These are phyloP conservation scores for Tilletia horrida DNA, from an alignment of 1,284 basidiomycete species.

Conservation along the genomic window DNA sequence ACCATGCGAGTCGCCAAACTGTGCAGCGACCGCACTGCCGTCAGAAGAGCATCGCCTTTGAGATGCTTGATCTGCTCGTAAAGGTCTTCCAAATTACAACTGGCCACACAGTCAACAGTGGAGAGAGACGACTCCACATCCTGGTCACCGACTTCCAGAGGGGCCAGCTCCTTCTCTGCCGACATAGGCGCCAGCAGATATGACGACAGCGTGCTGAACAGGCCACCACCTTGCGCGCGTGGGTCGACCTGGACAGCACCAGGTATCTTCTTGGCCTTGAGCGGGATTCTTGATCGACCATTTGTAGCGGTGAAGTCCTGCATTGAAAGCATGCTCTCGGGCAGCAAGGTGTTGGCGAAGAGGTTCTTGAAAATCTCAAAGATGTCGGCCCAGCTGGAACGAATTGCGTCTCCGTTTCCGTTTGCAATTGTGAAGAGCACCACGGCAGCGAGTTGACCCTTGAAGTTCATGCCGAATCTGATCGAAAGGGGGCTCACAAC, in stretches of 20 bases:
- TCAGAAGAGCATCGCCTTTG: conserved; percentile 63
- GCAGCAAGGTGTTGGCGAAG: conserved; percentile 83
- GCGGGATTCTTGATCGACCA: conserved; percentile 28
- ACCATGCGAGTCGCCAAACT: conserved; percentile 80
- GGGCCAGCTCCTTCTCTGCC: conserved; percentile 65
- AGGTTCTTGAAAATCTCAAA: conserved; percentile 98
- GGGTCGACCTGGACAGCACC: conserved; percentile 80
- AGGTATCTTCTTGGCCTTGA: conserved; percentile 60
- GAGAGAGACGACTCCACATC: conserved; percentile 92
- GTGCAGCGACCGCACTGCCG: conserved; percentile 80
- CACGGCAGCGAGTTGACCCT: conserved; percentile 92
- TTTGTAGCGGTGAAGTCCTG: conserved; percentile 72
- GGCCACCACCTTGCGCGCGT: conserved; percentile 73
- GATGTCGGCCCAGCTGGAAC: conserved; percentile 84
- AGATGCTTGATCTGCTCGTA: conserved; percentile 86
- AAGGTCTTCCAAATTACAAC: conserved; percentile 87
- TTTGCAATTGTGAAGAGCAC: conserved; percentile 97
- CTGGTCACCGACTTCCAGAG: conserved; percentile 70
- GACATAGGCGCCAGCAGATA: conserved; percentile 93
- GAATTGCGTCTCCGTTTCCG: conserved; percentile 87
- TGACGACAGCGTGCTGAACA: conserved; percentile 88
- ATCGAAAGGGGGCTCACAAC: conserved; percentile 89
- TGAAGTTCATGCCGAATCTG: conserved; percentile 90
- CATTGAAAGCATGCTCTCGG: conserved; percentile 82
- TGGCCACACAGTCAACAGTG: conserved; percentile 89